These are phyloP conservation scores for Vigna radiata DNA, from an alignment of 306 rosid genomes.

Conservation along the genomic window DNA sequence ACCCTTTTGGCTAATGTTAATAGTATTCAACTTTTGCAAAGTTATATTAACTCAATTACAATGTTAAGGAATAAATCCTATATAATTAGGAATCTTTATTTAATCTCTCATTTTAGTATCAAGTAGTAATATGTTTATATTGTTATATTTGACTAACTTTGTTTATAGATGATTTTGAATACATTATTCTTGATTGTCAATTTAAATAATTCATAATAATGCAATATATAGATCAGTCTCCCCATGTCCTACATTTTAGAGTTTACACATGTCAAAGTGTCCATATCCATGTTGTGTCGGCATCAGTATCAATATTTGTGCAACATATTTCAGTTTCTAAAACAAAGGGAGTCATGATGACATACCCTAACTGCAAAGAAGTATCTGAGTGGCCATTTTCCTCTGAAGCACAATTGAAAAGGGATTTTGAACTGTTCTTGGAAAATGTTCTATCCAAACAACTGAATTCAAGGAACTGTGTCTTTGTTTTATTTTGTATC, in stretches of 20 bases:
- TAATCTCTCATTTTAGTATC: no score
- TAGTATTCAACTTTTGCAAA: background rate
- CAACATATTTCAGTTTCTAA: background rate
- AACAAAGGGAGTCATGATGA: conserved; percentile 19
- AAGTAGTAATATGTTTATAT: no score
- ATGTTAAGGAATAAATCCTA: background rate
- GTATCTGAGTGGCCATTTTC: conserved; percentile 65
- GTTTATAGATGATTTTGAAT: no score
- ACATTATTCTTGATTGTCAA: no score
- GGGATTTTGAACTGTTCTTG: conserved; percentile 39
- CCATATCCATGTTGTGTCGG: no score
- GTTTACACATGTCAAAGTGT: no score
- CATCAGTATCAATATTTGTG: background rate
- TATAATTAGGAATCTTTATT: no score
- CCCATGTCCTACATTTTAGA: no score
- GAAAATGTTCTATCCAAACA: conserved; percentile 50
- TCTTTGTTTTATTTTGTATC: conserved; percentile 40
- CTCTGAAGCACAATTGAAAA: conserved; percentile 44
- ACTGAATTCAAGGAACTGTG: conserved; percentile 47
- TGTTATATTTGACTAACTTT: no score
- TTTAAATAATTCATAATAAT: no score
- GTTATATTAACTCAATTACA: background rate
- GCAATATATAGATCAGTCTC: no score
- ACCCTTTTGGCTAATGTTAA: background rate
- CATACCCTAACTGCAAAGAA: conserved; percentile 72